These are phyloP conservation scores for Murraya paniculata DNA, from an alignment of 345 rosid genomes.

Conservation along the genomic window DNA sequence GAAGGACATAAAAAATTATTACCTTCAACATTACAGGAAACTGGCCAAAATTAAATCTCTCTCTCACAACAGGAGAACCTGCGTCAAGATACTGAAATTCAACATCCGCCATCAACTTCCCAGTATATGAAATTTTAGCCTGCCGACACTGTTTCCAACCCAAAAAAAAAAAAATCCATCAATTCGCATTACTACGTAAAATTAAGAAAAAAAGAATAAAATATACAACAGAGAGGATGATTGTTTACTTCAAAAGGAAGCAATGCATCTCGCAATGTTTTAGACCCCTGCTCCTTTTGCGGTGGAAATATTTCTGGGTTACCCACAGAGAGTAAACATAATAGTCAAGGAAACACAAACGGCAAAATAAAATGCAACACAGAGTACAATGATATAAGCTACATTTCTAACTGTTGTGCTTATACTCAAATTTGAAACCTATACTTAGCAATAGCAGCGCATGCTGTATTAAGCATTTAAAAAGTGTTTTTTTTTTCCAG, in stretches of 20 bases:
- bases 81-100: constrained; percentile 50
- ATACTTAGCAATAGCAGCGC: too few species aligned
- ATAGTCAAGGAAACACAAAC: constrained; percentile 41
- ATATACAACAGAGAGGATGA: not conserved
- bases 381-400: not conserved
- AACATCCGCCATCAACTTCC: constrained; percentile 59
- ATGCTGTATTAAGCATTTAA: not conserved
- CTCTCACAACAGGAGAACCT: constrained; percentile 43
- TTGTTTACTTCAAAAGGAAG: constrained; percentile 69
- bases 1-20: not conserved
- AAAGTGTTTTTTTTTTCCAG: not conserved
- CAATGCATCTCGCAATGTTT: constrained; percentile 36
- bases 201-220: not conserved
- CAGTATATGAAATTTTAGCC: constrained; percentile 78
- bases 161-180: not conserved
- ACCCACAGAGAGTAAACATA: constrained; percentile 52
- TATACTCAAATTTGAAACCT: not conserved
- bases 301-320: constrained; percentile 57
- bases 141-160: constrained; percentile 67
- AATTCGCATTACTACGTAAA: not conserved
- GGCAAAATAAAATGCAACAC: not conserved
- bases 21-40: constrained; percentile 93
- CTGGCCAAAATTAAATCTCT: constrained; percentile 66
- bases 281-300: constrained; percentile 47
- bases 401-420: not conserved